Conservation (phyloP, 2,329 filamentous ascomycete species). For the Myriosclerotinia scirpicola region DNA sequence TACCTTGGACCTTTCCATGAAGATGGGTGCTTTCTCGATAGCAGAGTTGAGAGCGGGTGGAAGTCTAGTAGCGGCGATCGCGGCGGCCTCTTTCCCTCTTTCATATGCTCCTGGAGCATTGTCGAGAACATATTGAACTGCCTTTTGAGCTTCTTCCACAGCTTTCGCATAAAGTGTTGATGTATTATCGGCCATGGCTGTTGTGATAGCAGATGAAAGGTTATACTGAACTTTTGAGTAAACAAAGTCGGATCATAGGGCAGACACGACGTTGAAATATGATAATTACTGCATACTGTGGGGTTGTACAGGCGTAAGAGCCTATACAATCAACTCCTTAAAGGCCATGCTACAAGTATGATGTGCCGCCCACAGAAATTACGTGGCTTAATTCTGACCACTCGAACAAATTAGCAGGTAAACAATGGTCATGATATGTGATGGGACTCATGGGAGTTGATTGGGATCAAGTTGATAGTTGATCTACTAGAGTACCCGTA, state of each 20-base stretch:
- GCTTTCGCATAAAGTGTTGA: slow-evolving; percentile 6
- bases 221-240: background rate
- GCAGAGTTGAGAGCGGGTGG: slow-evolving; percentile 11
- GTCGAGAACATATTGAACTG: background rate
- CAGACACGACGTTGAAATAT: background rate
- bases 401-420: background rate
- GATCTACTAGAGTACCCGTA: no score
- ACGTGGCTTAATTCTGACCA: slow-evolving; percentile 5
- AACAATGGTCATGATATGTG: no score
- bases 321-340: background rate
- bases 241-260: background rate
- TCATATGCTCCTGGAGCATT: slow-evolving; percentile 19
- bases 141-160: slow-evolving; percentile 14
- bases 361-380: background rate
- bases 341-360: background rate
- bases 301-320: background rate
- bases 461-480: no score
- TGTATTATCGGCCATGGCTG: slow-evolving; percentile 2
- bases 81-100: slow-evolving; percentile 12
- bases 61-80: background rate
- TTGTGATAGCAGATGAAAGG: background rate
- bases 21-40: slow-evolving; percentile 3
- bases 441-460: background rate
- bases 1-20: background rate
- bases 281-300: slow-evolving; percentile 11